Base-by-base conservation (phyloP, 345 rosid genomes). In the Salix brachista region DNA sequence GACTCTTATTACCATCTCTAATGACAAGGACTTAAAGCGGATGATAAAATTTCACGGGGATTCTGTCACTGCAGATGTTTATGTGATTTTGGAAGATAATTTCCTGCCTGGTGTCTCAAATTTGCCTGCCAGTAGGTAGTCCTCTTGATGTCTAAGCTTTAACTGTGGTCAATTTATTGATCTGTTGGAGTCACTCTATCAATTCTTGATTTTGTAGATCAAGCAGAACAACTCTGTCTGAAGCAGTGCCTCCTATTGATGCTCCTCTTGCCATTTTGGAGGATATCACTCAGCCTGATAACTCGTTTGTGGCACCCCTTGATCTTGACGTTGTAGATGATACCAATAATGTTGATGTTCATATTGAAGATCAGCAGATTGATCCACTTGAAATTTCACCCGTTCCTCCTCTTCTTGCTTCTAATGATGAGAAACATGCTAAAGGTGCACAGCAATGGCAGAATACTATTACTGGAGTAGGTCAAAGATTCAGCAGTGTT, bases 371-470 rank as follows among this genome's bases (percentile, higher is more conserved):
- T 30, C 44, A 78, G 26, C 88, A 85, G 73, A 76, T 88, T 19
- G 84, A 81, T 44, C 87, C 88, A 6, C 77, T 81, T 0, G 97
- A 89, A 32, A 79, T 90, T 52, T 86, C 94, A 21, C 84, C 92
- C 18, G 66, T 87, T 66, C 77, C 88, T 75, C 82, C 94, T 44
- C 84, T 79, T 46, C 69, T 82, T 41, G 80, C 78, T 81, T 80
- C 89, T 18, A 83, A 72, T 37, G 85, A 77, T 70, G 94, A 89
- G 80, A 90, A 88, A 83, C 86, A 88, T 78, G 88, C 84, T 65
- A 91, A 90, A 75, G 88, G 87, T 80, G 93, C 94, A 21, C 93
- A 88, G 81, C 96, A 89, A 74, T 95, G 99, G 97, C 97, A 95
- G 86, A 86, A 89, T 86, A 88, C 93, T 36, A 93, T 93, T 68